phyloP scores from a whole-genome alignment of 73 alveolate genomes.

The Stentor coeruleus region DNA sequence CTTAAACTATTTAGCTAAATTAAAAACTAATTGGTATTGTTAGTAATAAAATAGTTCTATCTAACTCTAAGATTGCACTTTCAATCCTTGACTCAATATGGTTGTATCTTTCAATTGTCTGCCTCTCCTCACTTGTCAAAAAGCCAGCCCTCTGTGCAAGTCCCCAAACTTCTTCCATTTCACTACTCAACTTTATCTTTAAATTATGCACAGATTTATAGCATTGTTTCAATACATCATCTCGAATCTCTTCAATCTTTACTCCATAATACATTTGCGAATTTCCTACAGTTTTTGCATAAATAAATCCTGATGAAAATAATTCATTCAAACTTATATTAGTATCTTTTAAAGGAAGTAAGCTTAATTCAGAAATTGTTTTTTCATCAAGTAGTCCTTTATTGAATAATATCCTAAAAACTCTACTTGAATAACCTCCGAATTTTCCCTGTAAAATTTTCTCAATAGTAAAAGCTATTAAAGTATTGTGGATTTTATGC shows the following conservation, averaged over 20 bases:
- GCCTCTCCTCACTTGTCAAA: background rate
- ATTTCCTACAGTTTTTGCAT: background rate
- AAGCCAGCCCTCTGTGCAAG: background rate
- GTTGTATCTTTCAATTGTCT: background rate
- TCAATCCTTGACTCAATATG: background rate
- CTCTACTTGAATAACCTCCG: background rate
- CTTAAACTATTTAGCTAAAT: too few species aligned
- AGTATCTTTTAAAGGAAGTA: background rate
- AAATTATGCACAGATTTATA: background rate
- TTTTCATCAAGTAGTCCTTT: slow-evolving; percentile 4
- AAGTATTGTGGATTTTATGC: background rate
- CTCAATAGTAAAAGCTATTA: background rate
- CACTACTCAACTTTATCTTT: background rate
- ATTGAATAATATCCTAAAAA: background rate
- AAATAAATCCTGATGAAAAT: background rate
- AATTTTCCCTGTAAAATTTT: background rate
- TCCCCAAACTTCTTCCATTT: slow-evolving; percentile 6
- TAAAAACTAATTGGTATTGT: too few species aligned
- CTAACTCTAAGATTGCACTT: background rate
- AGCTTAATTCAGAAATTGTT: background rate
- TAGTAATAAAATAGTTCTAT: slow-evolving; percentile 5
- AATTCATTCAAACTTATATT: background rate
- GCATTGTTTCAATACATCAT: background rate
- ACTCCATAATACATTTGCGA: background rate
- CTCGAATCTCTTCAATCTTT: background rate